A percentile compares a stretch with the other conserved stretches of the same genome.
These are phyloP conservation scores for Leucocoprinus birnbaumii DNA, from an alignment of 768 basidiomycete species.

Conservation along the genomic window DNA sequence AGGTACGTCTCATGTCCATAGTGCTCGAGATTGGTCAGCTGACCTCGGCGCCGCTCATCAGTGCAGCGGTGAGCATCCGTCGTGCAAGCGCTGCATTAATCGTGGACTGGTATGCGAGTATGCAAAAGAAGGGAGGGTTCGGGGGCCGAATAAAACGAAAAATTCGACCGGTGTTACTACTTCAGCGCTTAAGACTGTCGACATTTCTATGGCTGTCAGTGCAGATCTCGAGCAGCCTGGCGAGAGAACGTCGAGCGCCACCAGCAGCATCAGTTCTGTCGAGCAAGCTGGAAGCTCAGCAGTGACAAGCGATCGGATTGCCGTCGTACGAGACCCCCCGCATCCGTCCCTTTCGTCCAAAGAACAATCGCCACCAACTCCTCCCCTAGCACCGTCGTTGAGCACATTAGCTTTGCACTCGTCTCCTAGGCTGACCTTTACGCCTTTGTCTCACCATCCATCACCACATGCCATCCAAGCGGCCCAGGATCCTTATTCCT, in stretches of 20 bases:
- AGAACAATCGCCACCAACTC: slow-evolving; percentile 2
- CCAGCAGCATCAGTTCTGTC: slow-evolving; percentile 19
- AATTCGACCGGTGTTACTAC: slow-evolving; percentile 15
- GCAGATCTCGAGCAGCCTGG: slow-evolving; percentile 13
- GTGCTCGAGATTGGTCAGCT: background rate
- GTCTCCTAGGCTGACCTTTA: background rate
- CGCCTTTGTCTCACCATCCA: slow-evolving; percentile 6
- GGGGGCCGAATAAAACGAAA: slow-evolving; percentile 61
- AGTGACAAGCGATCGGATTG: background rate
- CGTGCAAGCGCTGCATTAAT: slow-evolving; percentile 61
- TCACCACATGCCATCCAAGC: background rate
- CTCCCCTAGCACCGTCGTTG: background rate
- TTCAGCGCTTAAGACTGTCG: slow-evolving; percentile 11
- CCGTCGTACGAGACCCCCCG: background rate
- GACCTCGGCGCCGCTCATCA: slow-evolving; percentile 21
- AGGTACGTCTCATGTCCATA: slow-evolving; percentile 40
- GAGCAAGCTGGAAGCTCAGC: slow-evolving; percentile 13
- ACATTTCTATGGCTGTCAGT: slow-evolving; percentile 2
- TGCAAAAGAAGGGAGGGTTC: slow-evolving; percentile 59
- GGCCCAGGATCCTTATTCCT: background rate
- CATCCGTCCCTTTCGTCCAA: background rate
- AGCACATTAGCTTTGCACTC: background rate
- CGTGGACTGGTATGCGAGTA: slow-evolving; percentile 65
- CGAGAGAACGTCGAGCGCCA: slow-evolving; percentile 18
- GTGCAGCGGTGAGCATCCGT: slow-evolving; percentile 72